Conservation (phyloP, 1,284 basidiomycete species). For the Tremellales sp. region DNA sequence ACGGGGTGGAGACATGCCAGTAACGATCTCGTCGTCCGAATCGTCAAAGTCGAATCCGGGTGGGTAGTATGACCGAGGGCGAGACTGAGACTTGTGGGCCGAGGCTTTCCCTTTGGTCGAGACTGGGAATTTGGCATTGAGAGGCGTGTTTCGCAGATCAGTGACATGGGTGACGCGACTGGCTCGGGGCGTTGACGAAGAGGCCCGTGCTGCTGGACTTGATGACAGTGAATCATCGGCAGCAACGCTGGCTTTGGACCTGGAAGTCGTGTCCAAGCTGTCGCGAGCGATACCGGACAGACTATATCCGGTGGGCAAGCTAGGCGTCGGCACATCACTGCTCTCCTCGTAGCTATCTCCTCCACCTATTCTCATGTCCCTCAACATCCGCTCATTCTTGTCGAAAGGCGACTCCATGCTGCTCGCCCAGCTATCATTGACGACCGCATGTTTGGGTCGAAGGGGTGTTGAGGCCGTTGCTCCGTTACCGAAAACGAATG, state of each 20-base stretch:
- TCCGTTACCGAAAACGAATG: conserved; percentile 32
- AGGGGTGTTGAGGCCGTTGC: conserved; percentile 37
- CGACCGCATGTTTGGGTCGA: conserved; percentile 9
- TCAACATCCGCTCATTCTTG: conserved; percentile 64
- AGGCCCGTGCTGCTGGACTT: neutral
- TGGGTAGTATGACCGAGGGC: neutral
- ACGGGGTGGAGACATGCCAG: conserved; percentile 78
- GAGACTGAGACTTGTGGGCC: conserved; percentile 8
- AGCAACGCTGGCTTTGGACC: conserved; percentile 19
- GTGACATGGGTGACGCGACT: conserved; percentile 57
- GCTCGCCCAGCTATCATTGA: conserved; percentile 57
- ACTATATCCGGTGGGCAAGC: conserved; percentile 36
- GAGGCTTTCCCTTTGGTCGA: neutral
- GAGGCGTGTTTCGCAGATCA: conserved; percentile 62
- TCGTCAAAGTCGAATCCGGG: conserved; percentile 41
- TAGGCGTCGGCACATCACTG: conserved; percentile 31
- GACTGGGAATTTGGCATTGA: conserved; percentile 48
- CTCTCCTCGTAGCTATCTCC: conserved; percentile 12
- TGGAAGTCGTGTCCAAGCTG: no score
- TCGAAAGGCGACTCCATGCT: conserved; percentile 72
- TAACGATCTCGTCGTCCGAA: conserved; percentile 52
- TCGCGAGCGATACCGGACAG: no score
- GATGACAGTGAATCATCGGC: neutral
- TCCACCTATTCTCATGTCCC: conserved; percentile 43
- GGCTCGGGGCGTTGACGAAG: neutral